Base-by-base conservation (phyloP, 2,329 filamentous ascomycete species). In the Phoma sp. region DNA sequence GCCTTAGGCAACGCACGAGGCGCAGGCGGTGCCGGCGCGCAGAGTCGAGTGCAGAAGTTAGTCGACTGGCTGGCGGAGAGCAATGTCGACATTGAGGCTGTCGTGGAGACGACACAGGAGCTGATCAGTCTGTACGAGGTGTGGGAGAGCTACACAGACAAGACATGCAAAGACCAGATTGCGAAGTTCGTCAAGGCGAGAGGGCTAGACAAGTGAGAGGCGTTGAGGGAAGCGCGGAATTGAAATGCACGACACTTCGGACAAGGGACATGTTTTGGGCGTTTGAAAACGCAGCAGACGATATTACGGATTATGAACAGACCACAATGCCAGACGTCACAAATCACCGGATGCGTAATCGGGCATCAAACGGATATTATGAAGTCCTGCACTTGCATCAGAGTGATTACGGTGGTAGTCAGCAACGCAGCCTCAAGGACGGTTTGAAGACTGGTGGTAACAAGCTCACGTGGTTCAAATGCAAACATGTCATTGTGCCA, bases 51-150 rank as follows among this genome's bases (percentile, higher is more conserved):
- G 40, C 82, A 84, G 45, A 87, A 88, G 62, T 82, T 96, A 33
- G 84, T 91, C 9, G 84, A 85, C 33, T 97, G 92, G 89, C 80
- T 96, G 51, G 90, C 92, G 1, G 92, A 96, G 70, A 95, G 91
- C 66, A 89, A 86, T 51, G 85, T 96, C 36, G 91, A 96, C 66
- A 89, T 96, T 67, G 86, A 91, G 61, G 89, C 87, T 26, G 88
- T 96, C 74, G 89, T 96, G 43, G 91, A 96, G 74, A 92, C 90
- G 68, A 93, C 91, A 0, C 93, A 97, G 76, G 93, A 96, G 77
- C 84, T 96, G 58, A 91, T 97, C 47, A 93, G 91, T 3, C 84
- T 96, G 59, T 96, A 96, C 71, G 91, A 96, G 68, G 76, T 85
- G 1, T 89, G 86, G 86, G 87, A 89, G 61, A 79, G 80, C 54